Evolutionary conservation across 306 rosid genomes (phyloP), one percentile per base, ranked within the genome.

Genomic region (Delonix regia): DNA sequence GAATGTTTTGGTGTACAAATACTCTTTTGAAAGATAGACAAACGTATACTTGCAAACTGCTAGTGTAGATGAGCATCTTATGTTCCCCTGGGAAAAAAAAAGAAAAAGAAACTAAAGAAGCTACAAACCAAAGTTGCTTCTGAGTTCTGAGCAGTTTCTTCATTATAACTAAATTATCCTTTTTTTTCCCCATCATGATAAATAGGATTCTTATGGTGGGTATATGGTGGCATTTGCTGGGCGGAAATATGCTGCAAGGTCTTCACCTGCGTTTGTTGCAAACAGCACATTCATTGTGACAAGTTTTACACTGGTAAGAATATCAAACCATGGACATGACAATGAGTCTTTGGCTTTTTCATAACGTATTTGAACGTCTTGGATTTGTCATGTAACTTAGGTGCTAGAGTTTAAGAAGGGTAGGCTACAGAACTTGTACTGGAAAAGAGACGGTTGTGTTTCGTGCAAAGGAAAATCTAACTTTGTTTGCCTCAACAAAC

Each of bases 141-240:
- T 34, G 65, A 62, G 27, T 60, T 22, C 59, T 34, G 65, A 62
- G 27, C 11, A 69, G 19, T 33, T 66, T 38, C 49, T 69, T 24
- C 33, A 9, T 24, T 12, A 24, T n/a, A 11, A n/a, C 63, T 57
- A 41, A 25, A 0, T 19, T 38, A 5, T 12, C 33, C 3, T 36
- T 68, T 49, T 69, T 64, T 45, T 53, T 51, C 7, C 28, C 38
- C 53, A 33, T 61, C 34, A 25, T 62, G 42, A 15, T 59, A 24
- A 49, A 33, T 75, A 90, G 96, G 96, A 88, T 74, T 12, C 49
- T 6, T 78, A 83, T 73, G 96, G 96, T 33, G 96, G 93, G 25
- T 88, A 82, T 70, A 88, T 90, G 91, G 96, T 90, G 86, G 96
- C 89, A 66, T 90, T 90, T 80, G 88, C 89, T 1, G 96, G 96